phyloP scores from a whole-genome alignment of 768 basidiomycete genomes.

The Scleroderma bovista region DNA sequence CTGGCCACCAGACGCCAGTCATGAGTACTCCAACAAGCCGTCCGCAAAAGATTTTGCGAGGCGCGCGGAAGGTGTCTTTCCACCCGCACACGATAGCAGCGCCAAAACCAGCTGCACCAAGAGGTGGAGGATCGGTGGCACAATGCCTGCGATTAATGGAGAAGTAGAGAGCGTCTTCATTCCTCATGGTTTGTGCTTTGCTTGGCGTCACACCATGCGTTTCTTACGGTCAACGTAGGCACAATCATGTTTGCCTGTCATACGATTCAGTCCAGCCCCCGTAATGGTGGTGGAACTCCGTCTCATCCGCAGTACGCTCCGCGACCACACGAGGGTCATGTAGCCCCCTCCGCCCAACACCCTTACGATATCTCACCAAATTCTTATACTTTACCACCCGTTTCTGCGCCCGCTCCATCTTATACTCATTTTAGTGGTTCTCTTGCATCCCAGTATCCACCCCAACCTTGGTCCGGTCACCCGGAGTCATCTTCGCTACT shows the following conservation, averaged over 20 bases:
- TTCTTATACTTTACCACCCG: conserved; percentile 29
- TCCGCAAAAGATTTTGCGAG: conserved; percentile 44
- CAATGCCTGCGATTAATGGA: conserved; percentile 51
- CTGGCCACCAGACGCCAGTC: conserved; percentile 65
- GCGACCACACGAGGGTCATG: conserved; percentile 23
- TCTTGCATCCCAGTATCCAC: conserved; percentile 21
- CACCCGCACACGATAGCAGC: conserved; percentile 46
- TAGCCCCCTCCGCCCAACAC: conserved; percentile 19
- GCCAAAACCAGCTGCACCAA: conserved; percentile 86
- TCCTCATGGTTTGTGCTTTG: conserved; percentile 65
- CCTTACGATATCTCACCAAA: conserved; percentile 23
- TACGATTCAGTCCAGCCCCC: conserved; percentile 24
- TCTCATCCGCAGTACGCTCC: conserved; percentile 21
- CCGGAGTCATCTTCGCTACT: conserved; percentile 26
- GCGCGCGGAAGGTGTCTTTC: conserved; percentile 63
- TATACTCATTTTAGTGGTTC: conserved; percentile 22
- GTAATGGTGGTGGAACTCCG: conserved; percentile 14
- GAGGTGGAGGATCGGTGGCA: conserved; percentile 70
- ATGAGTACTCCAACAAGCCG: conserved; percentile 36
- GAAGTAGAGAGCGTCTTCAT: conserved; percentile 86
- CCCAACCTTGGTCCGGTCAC: conserved; percentile 22
- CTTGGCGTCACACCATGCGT: conserved; percentile 33
- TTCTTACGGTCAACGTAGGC: conserved; percentile 22
- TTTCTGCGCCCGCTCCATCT: conserved; percentile 22
- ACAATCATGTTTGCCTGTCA: conserved; percentile 38